A percentile compares a stretch with the other conserved stretches of the same genome.
phyloP scores from a whole-genome alignment of 305 asterid species.

The Solanum hybrid region DNA sequence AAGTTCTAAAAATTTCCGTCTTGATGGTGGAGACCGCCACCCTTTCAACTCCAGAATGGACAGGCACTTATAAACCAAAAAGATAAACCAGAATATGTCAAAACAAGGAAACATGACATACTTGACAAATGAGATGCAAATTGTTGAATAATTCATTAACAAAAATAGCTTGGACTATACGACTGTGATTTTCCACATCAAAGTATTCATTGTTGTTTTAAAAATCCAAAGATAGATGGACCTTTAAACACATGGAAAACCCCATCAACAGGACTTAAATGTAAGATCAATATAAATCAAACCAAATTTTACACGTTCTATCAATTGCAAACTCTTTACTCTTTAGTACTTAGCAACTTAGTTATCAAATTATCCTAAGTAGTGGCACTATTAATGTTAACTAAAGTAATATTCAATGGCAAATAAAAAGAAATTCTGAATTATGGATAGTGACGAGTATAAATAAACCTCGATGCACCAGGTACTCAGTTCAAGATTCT shows the following conservation, averaged over 20 bases:
- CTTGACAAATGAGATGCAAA: not conserved
- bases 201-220: not conserved
- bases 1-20: too few relatives aligned
- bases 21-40: too few relatives aligned
- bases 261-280: not conserved
- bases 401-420: not conserved
- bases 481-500: not conserved
- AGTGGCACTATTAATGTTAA: not conserved
- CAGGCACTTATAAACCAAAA: not conserved
- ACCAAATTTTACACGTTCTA: not conserved
- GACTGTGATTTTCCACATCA: not conserved
- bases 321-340: not conserved
- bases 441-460: not conserved
- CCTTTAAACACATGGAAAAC: not conserved
- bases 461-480: not conserved
- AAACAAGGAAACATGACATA: not conserved
- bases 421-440: too few relatives aligned
- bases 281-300: not conserved
- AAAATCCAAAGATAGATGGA: not conserved
- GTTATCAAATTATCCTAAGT: not conserved
- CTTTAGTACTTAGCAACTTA: not conserved
- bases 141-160: not conserved
- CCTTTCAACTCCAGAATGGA: too few relatives aligned
- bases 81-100: not conserved
- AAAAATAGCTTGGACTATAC: not conserved